Evolutionary conservation across 2,329 filamentous ascomycete genomes (phyloP), one percentile per base, ranked within the genome.

Genomic region (Cordyceps javanica): DNA sequence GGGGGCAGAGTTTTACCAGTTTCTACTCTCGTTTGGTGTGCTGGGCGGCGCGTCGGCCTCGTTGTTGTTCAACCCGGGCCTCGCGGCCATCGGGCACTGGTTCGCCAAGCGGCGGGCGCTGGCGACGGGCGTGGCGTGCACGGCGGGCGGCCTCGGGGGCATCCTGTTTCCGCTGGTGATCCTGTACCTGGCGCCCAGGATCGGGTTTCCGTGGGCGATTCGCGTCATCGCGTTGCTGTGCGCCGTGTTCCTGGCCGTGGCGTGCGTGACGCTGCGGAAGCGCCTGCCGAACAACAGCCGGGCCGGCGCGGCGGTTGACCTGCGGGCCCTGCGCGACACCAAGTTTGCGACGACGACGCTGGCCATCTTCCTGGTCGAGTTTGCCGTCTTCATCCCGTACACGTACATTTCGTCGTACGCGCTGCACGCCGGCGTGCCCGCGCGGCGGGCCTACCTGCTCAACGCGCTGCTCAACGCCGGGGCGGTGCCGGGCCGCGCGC

Each of bases 391-490:
- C 62, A 73, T 90, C 5, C 88, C 88, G 0, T 78, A 90, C 61
- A 82, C 84, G 3, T 91, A 88, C 67, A 80, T 90, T 11, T 82
- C 80, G 1, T 84, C 82, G 0, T 90, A 87, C 65, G 82, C 83
- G 0, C 69, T 86, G 2, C 65, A 70, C 11, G 73, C 82, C 25
- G 80, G 82, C 21, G 76, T 88, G 60, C 74, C 73, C 7, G 66
- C 71, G 0, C 69, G 74, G 0, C 82, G 88, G 62, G 81, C 85
- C 1, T 89, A 86, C 65, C 83, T 88, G 62, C 75, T 90, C 41
- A 77, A 90, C 44, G 81, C 86, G 4, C 82, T 91, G 44, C 76
- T 91, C 65, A 90, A 90, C 64, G 86, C 80, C 1, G 87, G 85
- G 16, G 86, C 82, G 0, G 80, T 85, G 58, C 75, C 90, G 14